Base-by-base conservation (phyloP, 495 filamentous ascomycete species). In the Penicillium parvum region DNA sequence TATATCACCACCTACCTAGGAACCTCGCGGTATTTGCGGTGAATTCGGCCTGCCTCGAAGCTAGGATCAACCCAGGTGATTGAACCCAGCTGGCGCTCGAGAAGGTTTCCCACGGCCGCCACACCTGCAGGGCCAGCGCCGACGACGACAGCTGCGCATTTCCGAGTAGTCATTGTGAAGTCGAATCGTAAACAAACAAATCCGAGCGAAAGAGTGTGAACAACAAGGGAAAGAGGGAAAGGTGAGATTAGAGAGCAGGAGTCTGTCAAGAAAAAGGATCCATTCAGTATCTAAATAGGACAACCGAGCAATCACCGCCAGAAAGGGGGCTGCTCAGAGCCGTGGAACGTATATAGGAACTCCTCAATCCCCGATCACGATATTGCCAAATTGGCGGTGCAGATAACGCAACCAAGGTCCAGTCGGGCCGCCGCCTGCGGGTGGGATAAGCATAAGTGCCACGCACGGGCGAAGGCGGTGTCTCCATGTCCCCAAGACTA, bases 101-200 rank as follows among this genome's bases (percentile, higher is more conserved):
- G 64, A 5, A 81, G 58, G 45, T 77, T 79, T 7, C 76, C 76
- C 35, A 79, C 58, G 14, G 69, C 75, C n/a, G 76, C 74, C 32
- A 78, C 60, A 41, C 77, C 77, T 33, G 73, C 73, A 7, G 77
- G 74, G 23, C 77, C 77, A 32, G 72, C 74, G 40, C 77, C 77
- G 25, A 79, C 75, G 6, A 81, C 76, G 6, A 81, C 68, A 0
- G 75, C 74, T 15, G 66, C 65, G 48, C 64, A 73, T 55, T 54
- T 68, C 16, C 60, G 56, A 19, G 68, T 22, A 27, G 28, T 16
- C 16, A 38, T 14, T 30, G 29, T 15, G 8, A 32, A 30, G 14
- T 20, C 16, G 18, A 28, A 7, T 27, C 10, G 9, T 5, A 22
- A 21, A 21, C 18, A 32, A 23, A 37, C 32, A 48, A 37, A 36